Evolutionary conservation across 1,139 yeast genomes (phyloP).

Genomic region (Yarrowia galli): DNA sequence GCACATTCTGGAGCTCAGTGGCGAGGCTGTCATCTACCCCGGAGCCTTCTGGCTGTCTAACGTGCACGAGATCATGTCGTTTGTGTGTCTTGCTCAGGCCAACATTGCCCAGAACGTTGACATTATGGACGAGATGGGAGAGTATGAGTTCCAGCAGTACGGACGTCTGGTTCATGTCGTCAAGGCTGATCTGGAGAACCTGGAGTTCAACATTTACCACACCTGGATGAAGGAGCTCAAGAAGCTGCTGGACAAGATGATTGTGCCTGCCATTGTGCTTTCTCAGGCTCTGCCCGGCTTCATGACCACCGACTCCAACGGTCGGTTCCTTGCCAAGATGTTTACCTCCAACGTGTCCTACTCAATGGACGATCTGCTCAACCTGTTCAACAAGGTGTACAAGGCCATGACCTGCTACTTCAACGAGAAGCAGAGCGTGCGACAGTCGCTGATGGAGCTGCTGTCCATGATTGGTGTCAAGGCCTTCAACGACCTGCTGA

Average conservation of each 20-base stretch:
- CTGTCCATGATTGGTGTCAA: constrained; percentile 89
- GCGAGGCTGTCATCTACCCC: constrained; percentile 86
- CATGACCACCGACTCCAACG: constrained; percentile 78
- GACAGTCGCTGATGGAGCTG: constrained; percentile 83
- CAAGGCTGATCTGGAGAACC: constrained; percentile 91
- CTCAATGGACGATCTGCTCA: constrained; percentile 93
- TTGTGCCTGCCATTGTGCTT: constrained; percentile 90
- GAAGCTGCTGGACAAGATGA: constrained; percentile 88
- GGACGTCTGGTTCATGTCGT: constrained; percentile 89
- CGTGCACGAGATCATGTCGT: constrained; percentile 93
- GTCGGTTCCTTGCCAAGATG: constrained; percentile 85
- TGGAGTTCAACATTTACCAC: constrained; percentile 92
- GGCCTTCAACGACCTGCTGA: constrained; percentile 93
- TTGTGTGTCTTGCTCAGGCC: constrained; percentile 91
- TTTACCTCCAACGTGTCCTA: constrained; percentile 70
- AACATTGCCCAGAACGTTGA: constrained; percentile 86
- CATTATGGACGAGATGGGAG: constrained; percentile 83
- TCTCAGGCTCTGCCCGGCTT: constrained; percentile 97
- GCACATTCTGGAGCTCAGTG: constrained; percentile 57
- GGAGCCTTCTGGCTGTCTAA: constrained; percentile 99
- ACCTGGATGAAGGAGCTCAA: constrained; percentile 98
- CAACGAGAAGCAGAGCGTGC: constrained; percentile 83
- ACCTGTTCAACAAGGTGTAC: constrained; percentile 87
- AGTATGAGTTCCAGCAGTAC: constrained; percentile 88
- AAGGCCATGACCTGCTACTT: constrained; percentile 95